phyloP scores from a whole-genome alignment of 306 rosid genomes.

The Malus sylvestris region DNA sequence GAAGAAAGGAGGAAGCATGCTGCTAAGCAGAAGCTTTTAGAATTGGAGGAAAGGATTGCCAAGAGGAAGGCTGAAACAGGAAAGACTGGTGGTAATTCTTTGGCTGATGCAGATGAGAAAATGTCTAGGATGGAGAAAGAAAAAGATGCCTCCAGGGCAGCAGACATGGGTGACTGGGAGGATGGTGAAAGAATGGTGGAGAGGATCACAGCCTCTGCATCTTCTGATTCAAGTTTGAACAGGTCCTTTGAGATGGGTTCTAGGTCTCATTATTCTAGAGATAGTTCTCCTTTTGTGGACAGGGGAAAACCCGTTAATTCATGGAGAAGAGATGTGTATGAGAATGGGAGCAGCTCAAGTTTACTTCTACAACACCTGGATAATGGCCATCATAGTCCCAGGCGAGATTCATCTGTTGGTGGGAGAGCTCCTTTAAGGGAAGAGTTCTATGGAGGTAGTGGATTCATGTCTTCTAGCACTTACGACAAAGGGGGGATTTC shows the following conservation, averaged over 20 bases:
- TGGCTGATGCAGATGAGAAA: conserved; percentile 43
- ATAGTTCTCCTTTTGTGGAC: conserved; percentile 48
- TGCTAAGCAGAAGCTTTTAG: conserved; percentile 85
- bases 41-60: conserved; percentile 88
- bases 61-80: conserved; percentile 62
- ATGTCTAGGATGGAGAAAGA: conserved; percentile 35
- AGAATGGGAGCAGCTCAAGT: conserved; percentile 54
- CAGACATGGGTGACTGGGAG: conserved; percentile 81
- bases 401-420: conserved; percentile 49
- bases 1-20: conserved; percentile 94
- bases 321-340: conserved; percentile 75
- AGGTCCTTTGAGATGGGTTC: conserved; percentile 58
- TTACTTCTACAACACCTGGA: conserved; percentile 57
- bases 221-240: conserved; percentile 73
- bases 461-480: conserved; percentile 50
- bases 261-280: conserved; percentile 55
- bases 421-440: conserved; percentile 59
- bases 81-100: conserved; percentile 35
- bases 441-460: conserved; percentile 55
- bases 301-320: conserved; percentile 62
- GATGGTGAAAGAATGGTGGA: conserved; percentile 91
- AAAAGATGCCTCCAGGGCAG: conserved; percentile 43
- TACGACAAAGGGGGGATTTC: conserved; percentile 44
- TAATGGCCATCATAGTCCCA: conserved; percentile 40
- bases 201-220: conserved; percentile 68